Conservation (phyloP, 2,329 filamentous ascomycete species). For the Paraphoma chrysanthemicola region DNA sequence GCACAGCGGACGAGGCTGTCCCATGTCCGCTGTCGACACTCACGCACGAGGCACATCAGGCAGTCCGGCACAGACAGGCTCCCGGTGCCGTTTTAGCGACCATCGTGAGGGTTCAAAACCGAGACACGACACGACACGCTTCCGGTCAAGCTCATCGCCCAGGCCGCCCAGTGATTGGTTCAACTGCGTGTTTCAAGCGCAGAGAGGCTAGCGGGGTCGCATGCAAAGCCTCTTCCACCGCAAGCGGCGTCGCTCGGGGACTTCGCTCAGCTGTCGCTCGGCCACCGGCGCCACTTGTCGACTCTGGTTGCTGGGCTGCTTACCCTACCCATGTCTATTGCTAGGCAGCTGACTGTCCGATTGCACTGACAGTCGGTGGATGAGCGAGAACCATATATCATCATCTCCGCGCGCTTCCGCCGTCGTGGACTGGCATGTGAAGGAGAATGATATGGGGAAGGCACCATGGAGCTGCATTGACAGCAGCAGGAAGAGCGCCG, state of each 20-base stretch:
- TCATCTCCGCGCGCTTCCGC: slow-evolving; percentile 8
- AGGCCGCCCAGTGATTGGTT: slow-evolving; percentile 18
- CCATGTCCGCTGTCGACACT: slow-evolving; percentile 18
- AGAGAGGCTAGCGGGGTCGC: slow-evolving; percentile 16
- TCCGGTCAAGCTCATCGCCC: slow-evolving; percentile 12
- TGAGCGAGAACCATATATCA: not conserved
- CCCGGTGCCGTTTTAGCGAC: slow-evolving; percentile 20
- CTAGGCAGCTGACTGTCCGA: slow-evolving; percentile 1
- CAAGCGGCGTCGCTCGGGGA: slow-evolving; percentile 8
- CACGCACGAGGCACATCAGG: slow-evolving; percentile 22
- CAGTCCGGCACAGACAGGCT: slow-evolving; percentile 20
- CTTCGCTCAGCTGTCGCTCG: slow-evolving; percentile 4
- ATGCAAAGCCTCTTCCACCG: slow-evolving; percentile 15
- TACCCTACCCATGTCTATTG: not conserved
- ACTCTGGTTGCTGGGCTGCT: slow-evolving; percentile 11
- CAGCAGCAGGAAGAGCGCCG: not conserved
- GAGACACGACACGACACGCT: slow-evolving; percentile 18
- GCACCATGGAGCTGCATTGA: not conserved
- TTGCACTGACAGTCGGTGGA: not conserved
- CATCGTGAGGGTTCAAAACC: slow-evolving; percentile 15
- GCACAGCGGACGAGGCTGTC: slow-evolving; percentile 6
- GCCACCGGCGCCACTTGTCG: slow-evolving; percentile 14
- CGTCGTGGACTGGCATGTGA: not conserved
- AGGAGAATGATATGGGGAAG: not conserved
- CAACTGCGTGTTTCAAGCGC: slow-evolving; percentile 20